phyloP scores from a whole-genome alignment of 208 protist genomes.

The Leishmania arabica region DNA sequence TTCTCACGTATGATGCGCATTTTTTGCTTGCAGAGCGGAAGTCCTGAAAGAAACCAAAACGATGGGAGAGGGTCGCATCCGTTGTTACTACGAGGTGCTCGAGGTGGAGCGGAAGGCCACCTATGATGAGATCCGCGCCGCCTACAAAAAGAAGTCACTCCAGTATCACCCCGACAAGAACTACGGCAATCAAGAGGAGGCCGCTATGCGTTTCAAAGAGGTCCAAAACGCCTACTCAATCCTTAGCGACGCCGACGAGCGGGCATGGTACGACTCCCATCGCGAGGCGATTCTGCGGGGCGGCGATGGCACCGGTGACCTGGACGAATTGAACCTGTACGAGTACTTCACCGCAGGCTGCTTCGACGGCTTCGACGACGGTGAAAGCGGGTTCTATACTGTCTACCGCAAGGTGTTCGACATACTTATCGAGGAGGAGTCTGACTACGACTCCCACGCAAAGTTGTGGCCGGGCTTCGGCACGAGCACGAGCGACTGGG shows the following conservation, averaged over 20 bases:
- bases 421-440: slow-evolving; percentile 71
- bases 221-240: slow-evolving; percentile 91
- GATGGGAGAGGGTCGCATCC: slow-evolving; percentile 51
- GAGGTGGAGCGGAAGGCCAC: slow-evolving; percentile 79
- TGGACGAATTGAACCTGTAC: slow-evolving; percentile 81
- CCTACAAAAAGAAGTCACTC: slow-evolving; percentile 89
- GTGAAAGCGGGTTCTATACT: slow-evolving; percentile 75
- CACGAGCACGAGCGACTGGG: slow-evolving; percentile 55
- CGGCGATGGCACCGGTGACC: slow-evolving; percentile 48
- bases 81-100: slow-evolving; percentile 91
- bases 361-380: slow-evolving; percentile 81
- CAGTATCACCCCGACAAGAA: slow-evolving; percentile 93
- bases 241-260: slow-evolving; percentile 84
- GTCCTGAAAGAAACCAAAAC: not conserved
- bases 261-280: slow-evolving; percentile 92
- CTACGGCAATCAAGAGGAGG: slow-evolving; percentile 79
- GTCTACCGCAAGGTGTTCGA: slow-evolving; percentile 84
- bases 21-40: not conserved
- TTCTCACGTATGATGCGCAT: not conserved
- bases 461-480: slow-evolving; percentile 80
- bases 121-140: slow-evolving; percentile 75
- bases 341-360: slow-evolving; percentile 83
- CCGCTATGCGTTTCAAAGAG: slow-evolving; percentile 81
- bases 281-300: slow-evolving; percentile 80
- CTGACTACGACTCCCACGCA: slow-evolving; percentile 54